A percentile compares a stretch with the other conserved stretches of the same genome.
Evolutionary conservation across 129 eudicot genomes (phyloP).

Genomic region (Chrysanthemum makinoi): DNA sequence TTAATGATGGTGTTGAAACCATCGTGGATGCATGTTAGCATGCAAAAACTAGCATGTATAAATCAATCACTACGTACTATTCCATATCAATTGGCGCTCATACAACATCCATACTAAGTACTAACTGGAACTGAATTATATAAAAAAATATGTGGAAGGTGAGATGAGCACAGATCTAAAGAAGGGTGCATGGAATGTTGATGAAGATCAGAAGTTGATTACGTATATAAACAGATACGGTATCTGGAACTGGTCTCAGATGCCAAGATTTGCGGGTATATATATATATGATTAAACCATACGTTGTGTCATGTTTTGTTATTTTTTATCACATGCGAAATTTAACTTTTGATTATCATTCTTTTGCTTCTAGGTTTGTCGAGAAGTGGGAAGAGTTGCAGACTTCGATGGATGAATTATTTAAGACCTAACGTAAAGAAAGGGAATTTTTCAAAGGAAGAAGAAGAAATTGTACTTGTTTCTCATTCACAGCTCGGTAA

Average conservation of each 20-base stretch:
- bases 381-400: conserved; percentile 51
- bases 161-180: conserved; percentile 22
- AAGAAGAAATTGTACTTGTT: conserved; percentile 34
- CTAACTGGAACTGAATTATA: too few species aligned
- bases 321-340: not conserved
- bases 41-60: too few species aligned
- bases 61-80: too few species aligned
- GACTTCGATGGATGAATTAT: conserved; percentile 48
- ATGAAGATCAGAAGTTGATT: conserved; percentile 36
- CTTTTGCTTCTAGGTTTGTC: conserved; percentile 28
- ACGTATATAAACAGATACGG: conserved; percentile 32
- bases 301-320: not conserved
- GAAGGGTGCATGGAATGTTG: conserved; percentile 40
- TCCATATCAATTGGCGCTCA: too few species aligned
- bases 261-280: conserved; percentile 37
- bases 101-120: too few species aligned
- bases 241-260: conserved; percentile 41
- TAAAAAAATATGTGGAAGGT: conserved; percentile 3
- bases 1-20: too few species aligned
- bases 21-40: too few species aligned
- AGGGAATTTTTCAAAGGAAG: conserved; percentile 38
- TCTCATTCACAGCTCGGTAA: conserved; percentile 31
- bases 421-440: conserved; percentile 34
- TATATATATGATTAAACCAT: not conserved
- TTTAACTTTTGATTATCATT: too few species aligned